Evolutionary conservation across 371 early-diverging fungal species (phyloP).

Genomic region (Nematocida major): DNA sequence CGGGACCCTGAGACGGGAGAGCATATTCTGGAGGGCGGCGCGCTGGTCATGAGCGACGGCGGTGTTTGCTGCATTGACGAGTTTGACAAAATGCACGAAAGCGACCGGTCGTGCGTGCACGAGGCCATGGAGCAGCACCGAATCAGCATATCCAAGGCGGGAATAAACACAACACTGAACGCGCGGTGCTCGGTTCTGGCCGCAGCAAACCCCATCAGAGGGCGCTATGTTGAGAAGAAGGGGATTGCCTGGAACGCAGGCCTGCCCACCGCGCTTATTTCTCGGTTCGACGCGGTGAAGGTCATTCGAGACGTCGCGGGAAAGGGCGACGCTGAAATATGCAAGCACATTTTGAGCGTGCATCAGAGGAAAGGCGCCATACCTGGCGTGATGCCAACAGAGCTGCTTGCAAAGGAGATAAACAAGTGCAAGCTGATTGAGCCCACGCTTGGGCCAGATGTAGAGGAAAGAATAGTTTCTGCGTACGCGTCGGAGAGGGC

Average conservation of each 20-base stretch:
- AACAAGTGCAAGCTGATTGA: conserved; percentile 36
- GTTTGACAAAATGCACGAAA: conserved; percentile 80
- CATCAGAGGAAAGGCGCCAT: conserved; percentile 43
- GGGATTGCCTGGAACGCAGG: conserved; percentile 88
- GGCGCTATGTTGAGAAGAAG: conserved; percentile 77
- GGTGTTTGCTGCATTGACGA: conserved; percentile 75
- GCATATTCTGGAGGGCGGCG: conserved; percentile 72
- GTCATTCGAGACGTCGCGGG: conserved; percentile 82
- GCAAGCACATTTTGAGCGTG: conserved; percentile 55
- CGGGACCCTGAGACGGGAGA: conserved; percentile 71
- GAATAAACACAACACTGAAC: conserved; percentile 94
- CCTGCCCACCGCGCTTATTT: conserved; percentile 82
- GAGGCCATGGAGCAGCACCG: conserved; percentile 99
- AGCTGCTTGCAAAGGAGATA: conserved; percentile 43
- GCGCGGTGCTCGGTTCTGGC: conserved; percentile 94
- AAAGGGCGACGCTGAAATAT: conserved; percentile 70
- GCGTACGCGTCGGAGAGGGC: conserved; percentile 57
- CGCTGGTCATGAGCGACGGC: conserved; percentile 70
- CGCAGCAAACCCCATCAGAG: conserved; percentile 89
- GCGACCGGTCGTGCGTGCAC: conserved; percentile 86
- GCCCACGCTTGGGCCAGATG: neutral
- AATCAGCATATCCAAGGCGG: conserved; percentile 95
- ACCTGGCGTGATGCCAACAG: conserved; percentile 4
- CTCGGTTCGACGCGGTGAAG: conserved; percentile 88
- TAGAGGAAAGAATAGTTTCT: conserved; percentile 49